These are phyloP conservation scores for Rugonectria rugulosa DNA, from an alignment of 2,329 filamentous ascomycete species.

Conservation along the genomic window DNA sequence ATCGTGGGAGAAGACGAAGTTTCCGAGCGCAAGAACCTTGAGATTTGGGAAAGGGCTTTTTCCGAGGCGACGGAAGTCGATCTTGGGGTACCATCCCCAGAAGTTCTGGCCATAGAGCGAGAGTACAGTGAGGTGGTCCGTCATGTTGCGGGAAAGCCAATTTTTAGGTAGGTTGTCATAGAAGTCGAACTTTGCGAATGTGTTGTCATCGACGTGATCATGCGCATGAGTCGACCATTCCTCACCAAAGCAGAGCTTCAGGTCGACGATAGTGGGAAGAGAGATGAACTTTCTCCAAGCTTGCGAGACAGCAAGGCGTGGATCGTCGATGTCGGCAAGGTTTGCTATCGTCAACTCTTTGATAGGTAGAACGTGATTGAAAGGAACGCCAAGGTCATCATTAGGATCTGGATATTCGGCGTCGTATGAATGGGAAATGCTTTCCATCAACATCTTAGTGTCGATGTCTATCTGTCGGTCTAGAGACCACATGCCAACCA, in stretches of 20 bases:
- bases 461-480: conserved; percentile 19
- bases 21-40: conserved; percentile 48
- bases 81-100: conserved; percentile 50
- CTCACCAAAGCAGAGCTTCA: conserved; percentile 3
- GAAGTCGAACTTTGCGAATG: conserved; percentile 28
- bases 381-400: background rate
- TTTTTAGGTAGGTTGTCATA: conserved; percentile 24
- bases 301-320: background rate
- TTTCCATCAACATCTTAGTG: background rate
- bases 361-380: background rate
- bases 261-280: background rate
- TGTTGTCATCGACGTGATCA: background rate
- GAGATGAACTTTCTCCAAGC: conserved; percentile 16
- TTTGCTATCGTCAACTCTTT: conserved; percentile 23
- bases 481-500: conserved; percentile 22
- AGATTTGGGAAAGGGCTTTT: conserved; percentile 46
- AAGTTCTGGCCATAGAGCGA: conserved; percentile 47
- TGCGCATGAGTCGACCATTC: background rate
- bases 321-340: conserved; percentile 22
- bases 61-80: conserved; percentile 42
- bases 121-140: conserved; percentile 43
- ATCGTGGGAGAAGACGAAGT: conserved; percentile 52
- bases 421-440: background rate
- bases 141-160: conserved; percentile 32
- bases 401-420: background rate